Conservation (phyloP, 495 filamentous ascomycete genomes). For the Schizothecium vesticola region DNA sequence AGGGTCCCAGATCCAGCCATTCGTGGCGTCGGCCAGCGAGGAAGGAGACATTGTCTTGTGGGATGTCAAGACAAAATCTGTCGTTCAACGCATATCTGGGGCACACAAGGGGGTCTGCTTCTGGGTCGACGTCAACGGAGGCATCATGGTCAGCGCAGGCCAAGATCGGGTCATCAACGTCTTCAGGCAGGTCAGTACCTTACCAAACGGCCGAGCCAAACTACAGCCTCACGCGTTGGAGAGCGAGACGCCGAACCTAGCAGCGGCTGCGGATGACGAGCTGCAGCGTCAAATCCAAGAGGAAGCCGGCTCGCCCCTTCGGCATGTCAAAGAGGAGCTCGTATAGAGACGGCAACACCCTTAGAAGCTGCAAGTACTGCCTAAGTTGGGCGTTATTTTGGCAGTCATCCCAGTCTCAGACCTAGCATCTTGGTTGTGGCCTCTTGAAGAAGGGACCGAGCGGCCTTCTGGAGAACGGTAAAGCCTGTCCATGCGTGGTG, state of each 20-base stretch:
- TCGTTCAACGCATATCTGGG: slow-evolving; percentile 62
- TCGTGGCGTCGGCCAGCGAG: slow-evolving; percentile 79
- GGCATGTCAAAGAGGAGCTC: slow-evolving; percentile 24
- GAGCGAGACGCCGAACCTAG: slow-evolving; percentile 5
- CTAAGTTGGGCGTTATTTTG: not conserved
- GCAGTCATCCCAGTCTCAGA: not conserved
- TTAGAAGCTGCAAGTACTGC: not conserved
- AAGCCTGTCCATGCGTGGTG: not conserved
- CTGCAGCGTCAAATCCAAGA: slow-evolving; percentile 21
- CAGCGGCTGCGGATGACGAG: slow-evolving; percentile 18
- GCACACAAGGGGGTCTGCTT: slow-evolving; percentile 79
- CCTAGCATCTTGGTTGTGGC: not conserved
- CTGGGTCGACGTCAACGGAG: slow-evolving; percentile 60
- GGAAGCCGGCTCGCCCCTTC: slow-evolving; percentile 16
- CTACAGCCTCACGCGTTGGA: slow-evolving; percentile 3
- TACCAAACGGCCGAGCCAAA: slow-evolving; percentile 11
- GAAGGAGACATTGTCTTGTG: slow-evolving; percentile 80
- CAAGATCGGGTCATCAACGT: slow-evolving; percentile 40
- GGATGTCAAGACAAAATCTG: slow-evolving; percentile 80
- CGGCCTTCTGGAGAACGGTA: not conserved
- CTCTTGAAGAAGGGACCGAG: not conserved
- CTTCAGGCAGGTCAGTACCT: slow-evolving; percentile 27
- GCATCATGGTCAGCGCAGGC: slow-evolving; percentile 43
- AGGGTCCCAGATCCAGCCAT: slow-evolving; percentile 27
- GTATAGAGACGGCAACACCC: slow-evolving; percentile 1